Conservation (phyloP, 1,284 basidiomycete genomes). For the Agaricales sp. region DNA sequence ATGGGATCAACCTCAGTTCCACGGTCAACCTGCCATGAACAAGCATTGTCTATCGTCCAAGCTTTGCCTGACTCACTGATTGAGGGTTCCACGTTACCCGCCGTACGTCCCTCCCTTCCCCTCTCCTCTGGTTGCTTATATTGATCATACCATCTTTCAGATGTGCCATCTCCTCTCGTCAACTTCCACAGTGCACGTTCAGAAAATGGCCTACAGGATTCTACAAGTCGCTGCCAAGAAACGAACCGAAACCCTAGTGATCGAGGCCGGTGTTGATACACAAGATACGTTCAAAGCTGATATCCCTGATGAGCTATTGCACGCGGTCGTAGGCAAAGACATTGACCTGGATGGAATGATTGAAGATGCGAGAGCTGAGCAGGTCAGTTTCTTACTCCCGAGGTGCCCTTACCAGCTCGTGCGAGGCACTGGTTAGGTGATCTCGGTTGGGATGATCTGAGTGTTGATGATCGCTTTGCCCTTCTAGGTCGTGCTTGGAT, state of each 20-base stretch:
- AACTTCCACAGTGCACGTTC: constrained; percentile 47
- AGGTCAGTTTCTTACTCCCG: constrained; percentile 22
- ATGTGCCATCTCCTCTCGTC: constrained; percentile 71
- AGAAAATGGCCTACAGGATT: constrained; percentile 62
- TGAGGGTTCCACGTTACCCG: constrained; percentile 51
- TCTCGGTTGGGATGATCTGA: constrained; percentile 10
- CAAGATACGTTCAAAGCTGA: constrained; percentile 38
- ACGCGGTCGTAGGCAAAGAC: constrained; percentile 40
- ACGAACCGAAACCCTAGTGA: constrained; percentile 69
- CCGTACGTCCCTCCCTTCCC: constrained; percentile 27
- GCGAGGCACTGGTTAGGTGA: constrained; percentile 9
- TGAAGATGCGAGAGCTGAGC: constrained; percentile 23
- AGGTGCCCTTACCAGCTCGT: too few species aligned
- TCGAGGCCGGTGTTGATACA: constrained; percentile 75
- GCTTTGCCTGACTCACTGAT: constrained; percentile 57
- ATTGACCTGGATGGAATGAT: constrained; percentile 28
- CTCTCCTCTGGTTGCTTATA: neutral
- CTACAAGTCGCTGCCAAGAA: constrained; percentile 54
- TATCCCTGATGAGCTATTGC: constrained; percentile 60
- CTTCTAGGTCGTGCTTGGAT: constrained; percentile 40
- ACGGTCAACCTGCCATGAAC: constrained; percentile 54
- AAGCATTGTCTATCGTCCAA: constrained; percentile 58
- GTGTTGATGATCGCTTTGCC: constrained; percentile 8
- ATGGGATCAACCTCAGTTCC: constrained; percentile 35
- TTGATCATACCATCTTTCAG: constrained; percentile 24